Conservation (phyloP, 129 eudicot species). For the Solidago caesia region DNA sequence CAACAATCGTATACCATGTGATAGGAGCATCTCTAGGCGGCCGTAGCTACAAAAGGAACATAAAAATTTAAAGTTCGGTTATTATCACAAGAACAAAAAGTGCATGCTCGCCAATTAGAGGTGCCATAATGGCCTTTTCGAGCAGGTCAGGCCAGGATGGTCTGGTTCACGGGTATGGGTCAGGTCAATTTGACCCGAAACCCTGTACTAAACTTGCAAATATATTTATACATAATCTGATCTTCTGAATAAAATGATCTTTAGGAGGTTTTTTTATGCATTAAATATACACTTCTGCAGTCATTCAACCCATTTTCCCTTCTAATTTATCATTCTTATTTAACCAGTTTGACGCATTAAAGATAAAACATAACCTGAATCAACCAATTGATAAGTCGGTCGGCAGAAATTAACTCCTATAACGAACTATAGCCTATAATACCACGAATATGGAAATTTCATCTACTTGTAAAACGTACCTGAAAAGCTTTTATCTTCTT, state of each 20-base stretch:
- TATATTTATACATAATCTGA: too few relatives aligned
- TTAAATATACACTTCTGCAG: too few relatives aligned
- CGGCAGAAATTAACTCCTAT: background rate
- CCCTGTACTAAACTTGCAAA: too few relatives aligned
- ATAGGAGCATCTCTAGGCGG: slow-evolving; percentile 98
- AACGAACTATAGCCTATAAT: background rate
- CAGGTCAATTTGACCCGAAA: too few relatives aligned
- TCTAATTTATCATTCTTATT: too few relatives aligned
- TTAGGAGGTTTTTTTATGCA: too few relatives aligned
- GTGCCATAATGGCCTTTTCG: too few relatives aligned
- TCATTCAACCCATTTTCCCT: too few relatives aligned
- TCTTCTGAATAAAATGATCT: too few relatives aligned
- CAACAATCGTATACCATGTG: slow-evolving; percentile 75
- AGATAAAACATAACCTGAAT: background rate
- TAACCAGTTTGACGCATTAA: too few relatives aligned
- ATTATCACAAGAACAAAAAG: background rate
- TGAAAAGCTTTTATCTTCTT: slow-evolving; percentile 85
- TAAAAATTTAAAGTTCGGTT: slow-evolving; percentile 1
- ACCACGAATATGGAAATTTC: background rate
- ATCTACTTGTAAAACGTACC: slow-evolving; percentile 39
- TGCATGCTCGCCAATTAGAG: background rate
- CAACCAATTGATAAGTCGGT: background rate
- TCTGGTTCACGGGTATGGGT: too few relatives aligned
- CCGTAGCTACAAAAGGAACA: slow-evolving; percentile 48
- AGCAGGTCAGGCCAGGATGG: too few relatives aligned